phyloP scores from a whole-genome alignment of 768 basidiomycete species.

The Trametes gibbosa region DNA sequence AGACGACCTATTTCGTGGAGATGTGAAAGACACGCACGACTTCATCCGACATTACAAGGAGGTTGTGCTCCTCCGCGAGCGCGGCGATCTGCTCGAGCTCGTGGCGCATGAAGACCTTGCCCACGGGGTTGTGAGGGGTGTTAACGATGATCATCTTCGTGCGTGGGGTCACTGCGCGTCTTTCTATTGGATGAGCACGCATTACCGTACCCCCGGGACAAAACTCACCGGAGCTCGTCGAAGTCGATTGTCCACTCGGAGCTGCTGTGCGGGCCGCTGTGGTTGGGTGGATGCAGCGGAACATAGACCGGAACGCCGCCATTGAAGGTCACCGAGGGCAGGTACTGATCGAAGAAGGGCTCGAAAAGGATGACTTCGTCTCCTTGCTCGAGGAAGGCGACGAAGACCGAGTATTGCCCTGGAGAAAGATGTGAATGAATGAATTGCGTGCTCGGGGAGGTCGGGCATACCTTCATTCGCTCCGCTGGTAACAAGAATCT shows the following conservation, averaged over 20 bases:
- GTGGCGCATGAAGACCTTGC: conserved; percentile 85
- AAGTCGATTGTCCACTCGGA: conserved; percentile 89
- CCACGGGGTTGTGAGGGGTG: conserved; percentile 98
- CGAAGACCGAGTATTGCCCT: conserved; percentile 94
- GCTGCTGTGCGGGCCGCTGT: conserved; percentile 49
- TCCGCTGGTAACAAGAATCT: conserved; percentile 93
- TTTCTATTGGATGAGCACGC: conserved; percentile 27
- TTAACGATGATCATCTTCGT: conserved; percentile 96
- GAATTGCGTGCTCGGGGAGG: background rate
- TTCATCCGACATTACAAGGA: conserved; percentile 94
- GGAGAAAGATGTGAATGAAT: conserved; percentile 10
- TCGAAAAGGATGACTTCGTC: conserved; percentile 99
- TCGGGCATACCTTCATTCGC: conserved; percentile 84
- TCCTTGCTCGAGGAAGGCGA: conserved; percentile 86
- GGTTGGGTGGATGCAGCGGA: conserved; percentile 84
- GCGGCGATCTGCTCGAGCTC: conserved; percentile 86
- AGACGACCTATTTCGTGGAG: background rate
- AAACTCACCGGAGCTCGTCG: conserved; percentile 73
- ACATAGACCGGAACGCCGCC: conserved; percentile 92
- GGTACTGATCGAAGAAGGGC: conserved; percentile 96
- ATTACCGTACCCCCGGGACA: background rate
- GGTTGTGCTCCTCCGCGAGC: conserved; percentile 87
- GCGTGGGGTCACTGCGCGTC: conserved; percentile 79
- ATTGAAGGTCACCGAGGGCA: conserved; percentile 91
- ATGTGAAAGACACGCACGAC: conserved; percentile 39